phyloP scores from a whole-genome alignment of 768 basidiomycete species.

The Rossbeevera mucosa region DNA sequence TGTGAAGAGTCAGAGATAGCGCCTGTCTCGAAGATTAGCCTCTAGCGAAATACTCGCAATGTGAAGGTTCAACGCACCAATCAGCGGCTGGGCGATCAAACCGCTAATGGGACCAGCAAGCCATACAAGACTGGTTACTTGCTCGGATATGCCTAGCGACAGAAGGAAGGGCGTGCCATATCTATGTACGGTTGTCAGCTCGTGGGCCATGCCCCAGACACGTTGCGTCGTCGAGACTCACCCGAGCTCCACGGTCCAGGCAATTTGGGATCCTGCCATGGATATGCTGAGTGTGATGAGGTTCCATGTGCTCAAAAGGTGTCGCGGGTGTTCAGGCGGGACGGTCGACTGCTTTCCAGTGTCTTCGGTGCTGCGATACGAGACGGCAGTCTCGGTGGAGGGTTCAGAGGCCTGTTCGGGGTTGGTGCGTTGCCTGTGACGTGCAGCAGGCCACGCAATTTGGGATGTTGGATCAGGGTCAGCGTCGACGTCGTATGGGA shows the following conservation, averaged over 20 bases:
- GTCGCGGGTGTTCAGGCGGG: slow-evolving; percentile 23
- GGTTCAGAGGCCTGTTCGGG: slow-evolving; percentile 19
- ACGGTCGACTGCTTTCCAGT: slow-evolving; percentile 18
- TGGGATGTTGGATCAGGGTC: slow-evolving; percentile 79
- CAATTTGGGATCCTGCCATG: slow-evolving; percentile 92
- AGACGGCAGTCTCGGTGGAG: slow-evolving; percentile 17
- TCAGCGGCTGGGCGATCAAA: slow-evolving; percentile 92
- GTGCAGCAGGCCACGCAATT: slow-evolving; percentile 66
- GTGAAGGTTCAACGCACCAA: slow-evolving; percentile 50
- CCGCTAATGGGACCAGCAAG: slow-evolving; percentile 93
- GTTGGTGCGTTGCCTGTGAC: slow-evolving; percentile 31
- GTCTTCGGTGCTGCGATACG: slow-evolving; percentile 33
- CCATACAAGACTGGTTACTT: slow-evolving; percentile 93
- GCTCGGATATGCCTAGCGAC: slow-evolving; percentile 74
- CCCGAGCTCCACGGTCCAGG: slow-evolving; percentile 96
- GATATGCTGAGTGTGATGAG: slow-evolving; percentile 81
- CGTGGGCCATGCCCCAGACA: not conserved
- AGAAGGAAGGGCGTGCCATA: slow-evolving; percentile 95
- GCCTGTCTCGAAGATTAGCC: slow-evolving; percentile 42
- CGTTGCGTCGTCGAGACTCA: slow-evolving; percentile 34
- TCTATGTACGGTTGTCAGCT: slow-evolving; percentile 37
- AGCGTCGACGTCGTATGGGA: slow-evolving; percentile 45
- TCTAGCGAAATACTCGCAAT: not conserved
- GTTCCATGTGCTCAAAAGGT: slow-evolving; percentile 51
- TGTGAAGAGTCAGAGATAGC: slow-evolving; percentile 93